Conservation (phyloP, 768 basidiomycete species). For the Lactarius tabidus region DNA sequence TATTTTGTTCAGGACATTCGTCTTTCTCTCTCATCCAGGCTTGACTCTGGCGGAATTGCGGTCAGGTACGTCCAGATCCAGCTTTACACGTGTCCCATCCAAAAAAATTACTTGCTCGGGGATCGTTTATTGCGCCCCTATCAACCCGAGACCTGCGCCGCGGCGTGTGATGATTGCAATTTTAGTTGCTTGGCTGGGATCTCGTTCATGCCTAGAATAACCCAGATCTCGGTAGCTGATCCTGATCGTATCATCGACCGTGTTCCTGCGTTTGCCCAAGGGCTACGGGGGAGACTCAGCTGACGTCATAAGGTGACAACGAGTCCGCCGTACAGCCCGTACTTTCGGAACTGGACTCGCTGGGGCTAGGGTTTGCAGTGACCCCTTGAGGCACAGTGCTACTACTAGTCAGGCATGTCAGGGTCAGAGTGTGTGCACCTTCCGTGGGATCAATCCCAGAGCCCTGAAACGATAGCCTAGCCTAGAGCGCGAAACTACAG, state of each 20-base stretch:
- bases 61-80: constrained; percentile 10
- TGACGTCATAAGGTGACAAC: background rate
- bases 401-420: too few relatives aligned
- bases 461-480: background rate
- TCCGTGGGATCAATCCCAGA: background rate
- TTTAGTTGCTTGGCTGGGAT: constrained; percentile 4
- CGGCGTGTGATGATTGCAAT: constrained; percentile 9
- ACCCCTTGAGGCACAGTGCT: too few relatives aligned
- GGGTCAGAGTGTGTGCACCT: too few relatives aligned
- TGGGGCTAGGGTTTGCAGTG: background rate
- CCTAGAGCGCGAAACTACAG: background rate
- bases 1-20: background rate
- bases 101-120: constrained; percentile 10
- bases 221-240: background rate
- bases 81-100: constrained; percentile 7
- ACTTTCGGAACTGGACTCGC: background rate
- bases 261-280: background rate
- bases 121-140: constrained; percentile 9
- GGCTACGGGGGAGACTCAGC: background rate
- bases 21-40: background rate
- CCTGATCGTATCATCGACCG: background rate
- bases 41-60: background rate
- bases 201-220: background rate
- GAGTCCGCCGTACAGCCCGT: too few relatives aligned
- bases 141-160: constrained; percentile 15